These are phyloP conservation scores for Chrysosporium queenslandicum DNA, from an alignment of 2,329 filamentous ascomycete species.

Conservation along the genomic window DNA sequence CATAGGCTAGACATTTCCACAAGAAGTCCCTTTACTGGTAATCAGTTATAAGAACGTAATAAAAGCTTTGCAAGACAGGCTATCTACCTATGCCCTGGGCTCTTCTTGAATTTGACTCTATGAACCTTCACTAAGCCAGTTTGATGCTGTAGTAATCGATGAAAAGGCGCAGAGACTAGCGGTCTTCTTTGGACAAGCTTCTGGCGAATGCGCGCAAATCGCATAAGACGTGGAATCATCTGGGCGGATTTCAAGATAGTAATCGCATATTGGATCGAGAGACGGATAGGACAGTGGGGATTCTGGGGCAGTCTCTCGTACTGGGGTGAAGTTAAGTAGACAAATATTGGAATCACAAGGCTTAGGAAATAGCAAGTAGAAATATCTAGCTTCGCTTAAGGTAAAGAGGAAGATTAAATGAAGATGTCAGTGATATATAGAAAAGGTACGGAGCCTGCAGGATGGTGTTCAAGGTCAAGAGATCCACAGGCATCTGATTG, in stretches of 20 bases:
- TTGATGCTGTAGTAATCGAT: conserved; percentile 7
- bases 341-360: not conserved
- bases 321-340: not conserved
- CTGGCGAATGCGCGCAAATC: conserved; percentile 1
- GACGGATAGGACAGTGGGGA: not conserved
- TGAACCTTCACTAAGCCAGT: conserved; percentile 9
- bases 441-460: too few relatives aligned
- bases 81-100: conserved; percentile 8
- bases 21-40: not conserved
- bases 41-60: not conserved
- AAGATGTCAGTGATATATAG: too few relatives aligned
- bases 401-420: not conserved
- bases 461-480: too few relatives aligned
- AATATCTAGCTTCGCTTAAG: not conserved
- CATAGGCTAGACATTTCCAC: conserved; percentile 3
- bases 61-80: not conserved
- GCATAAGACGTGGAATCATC: conserved; percentile 10
- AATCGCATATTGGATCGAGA: conserved; percentile 4
- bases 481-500: too few relatives aligned
- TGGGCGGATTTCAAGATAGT: not conserved
- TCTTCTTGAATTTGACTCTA: conserved; percentile 12
- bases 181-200: conserved; percentile 1
- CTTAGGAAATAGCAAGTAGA: not conserved
- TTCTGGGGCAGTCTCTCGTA: not conserved
- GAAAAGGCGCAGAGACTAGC: not conserved